phyloP scores from a whole-genome alignment of 2,329 filamentous ascomycete genomes.

The Aspergillus fumigatus region DNA sequence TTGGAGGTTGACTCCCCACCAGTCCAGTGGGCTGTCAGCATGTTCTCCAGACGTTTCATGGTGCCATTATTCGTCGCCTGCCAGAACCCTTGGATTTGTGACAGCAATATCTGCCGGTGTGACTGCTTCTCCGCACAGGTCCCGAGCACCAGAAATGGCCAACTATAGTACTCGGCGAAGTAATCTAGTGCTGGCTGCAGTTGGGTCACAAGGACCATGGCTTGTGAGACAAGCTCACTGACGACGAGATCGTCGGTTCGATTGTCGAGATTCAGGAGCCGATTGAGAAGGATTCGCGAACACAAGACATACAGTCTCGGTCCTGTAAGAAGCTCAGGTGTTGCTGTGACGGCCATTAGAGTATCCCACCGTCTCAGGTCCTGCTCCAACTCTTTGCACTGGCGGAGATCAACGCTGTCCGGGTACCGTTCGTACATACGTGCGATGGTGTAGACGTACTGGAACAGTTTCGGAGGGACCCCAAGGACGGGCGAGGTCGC shows the following conservation, averaged over 20 bases:
- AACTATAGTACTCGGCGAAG: slow-evolving; percentile 25
- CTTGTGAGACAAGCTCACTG: slow-evolving; percentile 9
- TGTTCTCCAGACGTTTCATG: slow-evolving; percentile 18
- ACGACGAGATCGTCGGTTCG: background rate
- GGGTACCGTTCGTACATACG: slow-evolving; percentile 8
- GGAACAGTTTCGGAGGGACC: slow-evolving; percentile 17
- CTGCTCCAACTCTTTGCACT: slow-evolving; percentile 1
- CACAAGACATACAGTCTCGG: slow-evolving; percentile 15
- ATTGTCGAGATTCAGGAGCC: background rate
- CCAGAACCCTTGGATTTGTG: slow-evolving; percentile 17
- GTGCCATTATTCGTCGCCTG: slow-evolving; percentile 19
- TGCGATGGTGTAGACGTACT: slow-evolving; percentile 12
- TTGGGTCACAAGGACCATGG: slow-evolving; percentile 7
- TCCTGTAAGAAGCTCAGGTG: background rate
- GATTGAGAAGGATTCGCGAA: slow-evolving; percentile 12
- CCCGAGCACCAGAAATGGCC: slow-evolving; percentile 20
- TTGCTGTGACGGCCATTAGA: background rate
- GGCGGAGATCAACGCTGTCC: background rate
- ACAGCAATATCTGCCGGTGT: slow-evolving; percentile 12
- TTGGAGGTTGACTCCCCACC: background rate
- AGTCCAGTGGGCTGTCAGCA: slow-evolving; percentile 8
- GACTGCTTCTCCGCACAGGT: slow-evolving; percentile 2
- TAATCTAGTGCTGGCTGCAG: slow-evolving; percentile 18
- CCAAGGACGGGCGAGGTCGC: slow-evolving; percentile 18
- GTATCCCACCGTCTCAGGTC: slow-evolving; percentile 1